phyloP scores from a whole-genome alignment of 345 rosid genomes.

The Dipteronia dyeriana region DNA sequence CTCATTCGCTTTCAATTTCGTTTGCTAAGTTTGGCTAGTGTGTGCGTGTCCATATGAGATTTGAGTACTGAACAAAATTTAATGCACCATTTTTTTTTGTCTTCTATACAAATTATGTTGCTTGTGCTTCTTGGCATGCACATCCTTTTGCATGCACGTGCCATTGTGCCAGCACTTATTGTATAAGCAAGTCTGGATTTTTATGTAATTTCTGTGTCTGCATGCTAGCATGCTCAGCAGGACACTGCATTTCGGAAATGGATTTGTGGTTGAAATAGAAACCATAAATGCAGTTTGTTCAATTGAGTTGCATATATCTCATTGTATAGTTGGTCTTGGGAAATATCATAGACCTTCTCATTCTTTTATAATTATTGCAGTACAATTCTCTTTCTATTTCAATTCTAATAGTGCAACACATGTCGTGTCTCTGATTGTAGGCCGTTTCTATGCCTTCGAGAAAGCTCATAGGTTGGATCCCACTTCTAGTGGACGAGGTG shows the following conservation, averaged over 20 bases:
- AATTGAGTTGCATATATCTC: not conserved
- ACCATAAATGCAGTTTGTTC: not conserved
- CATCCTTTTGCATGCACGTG: not conserved
- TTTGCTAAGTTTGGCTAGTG: not conserved
- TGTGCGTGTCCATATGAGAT: not conserved
- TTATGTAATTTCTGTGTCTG: not conserved
- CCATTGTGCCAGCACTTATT: not conserved
- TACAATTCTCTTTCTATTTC: not conserved
- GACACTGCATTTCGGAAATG: not conserved
- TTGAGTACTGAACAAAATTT: not conserved
- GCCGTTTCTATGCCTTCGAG: slow-evolving; percentile 98
- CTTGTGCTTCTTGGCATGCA: not conserved
- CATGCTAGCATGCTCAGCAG: not conserved
- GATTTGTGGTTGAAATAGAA: not conserved
- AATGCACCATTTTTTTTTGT: not conserved
- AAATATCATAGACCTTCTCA: not conserved
- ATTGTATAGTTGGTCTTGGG: not conserved
- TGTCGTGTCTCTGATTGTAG: slow-evolving; percentile 36
- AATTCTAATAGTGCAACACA: not conserved
- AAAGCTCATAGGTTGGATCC: slow-evolving; percentile 98
- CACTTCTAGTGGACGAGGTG: slow-evolving; percentile 97
- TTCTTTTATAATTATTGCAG: not conserved
- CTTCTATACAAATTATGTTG: not conserved
- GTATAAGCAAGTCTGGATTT: not conserved
- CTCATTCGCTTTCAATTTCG: not conserved